Evolutionary conservation across 2,329 filamentous ascomycete genomes (phyloP).

Genomic region (Aspergillus amoenus): DNA sequence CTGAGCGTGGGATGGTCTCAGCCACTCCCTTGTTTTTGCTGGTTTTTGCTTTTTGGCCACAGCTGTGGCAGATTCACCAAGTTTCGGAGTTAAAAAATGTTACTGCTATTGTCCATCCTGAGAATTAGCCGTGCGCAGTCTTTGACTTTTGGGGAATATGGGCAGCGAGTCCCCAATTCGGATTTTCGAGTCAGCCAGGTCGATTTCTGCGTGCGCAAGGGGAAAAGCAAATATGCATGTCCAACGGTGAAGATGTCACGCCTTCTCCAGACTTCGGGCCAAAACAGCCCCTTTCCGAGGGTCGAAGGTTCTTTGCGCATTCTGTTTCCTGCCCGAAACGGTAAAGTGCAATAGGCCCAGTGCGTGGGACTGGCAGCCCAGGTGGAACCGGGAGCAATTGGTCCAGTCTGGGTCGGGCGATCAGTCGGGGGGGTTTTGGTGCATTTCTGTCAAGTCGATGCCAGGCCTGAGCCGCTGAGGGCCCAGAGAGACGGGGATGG

Average conservation of each 20-base stretch:
- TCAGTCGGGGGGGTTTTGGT: slow-evolving; percentile 6
- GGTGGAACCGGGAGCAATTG: slow-evolving; percentile 4
- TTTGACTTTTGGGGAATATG: background rate
- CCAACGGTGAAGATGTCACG: slow-evolving; percentile 3
- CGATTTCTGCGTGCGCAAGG: background rate
- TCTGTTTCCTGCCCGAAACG: background rate
- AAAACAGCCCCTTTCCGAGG: slow-evolving; percentile 4
- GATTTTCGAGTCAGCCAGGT: background rate
- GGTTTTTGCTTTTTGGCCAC: background rate
- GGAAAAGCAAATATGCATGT: background rate
- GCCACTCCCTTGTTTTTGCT: background rate
- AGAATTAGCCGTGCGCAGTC: background rate
- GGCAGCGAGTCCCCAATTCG: background rate
- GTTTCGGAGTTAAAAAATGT: background rate
- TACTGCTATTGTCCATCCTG: background rate
- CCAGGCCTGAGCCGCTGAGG: background rate
- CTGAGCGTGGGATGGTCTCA: background rate
- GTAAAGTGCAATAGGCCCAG: background rate
- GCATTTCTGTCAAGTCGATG: background rate
- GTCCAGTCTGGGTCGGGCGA: slow-evolving; percentile 3
- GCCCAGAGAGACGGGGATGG: too few relatives aligned
- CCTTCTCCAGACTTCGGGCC: slow-evolving; percentile 7
- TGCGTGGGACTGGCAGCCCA: background rate
- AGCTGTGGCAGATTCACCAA: background rate
- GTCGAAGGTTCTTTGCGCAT: slow-evolving; percentile 6